A percentile compares a stretch with the other conserved stretches of the same genome.
Conservation (phyloP, 2,329 filamentous ascomycete species). For the Biscogniauxia sp. region DNA sequence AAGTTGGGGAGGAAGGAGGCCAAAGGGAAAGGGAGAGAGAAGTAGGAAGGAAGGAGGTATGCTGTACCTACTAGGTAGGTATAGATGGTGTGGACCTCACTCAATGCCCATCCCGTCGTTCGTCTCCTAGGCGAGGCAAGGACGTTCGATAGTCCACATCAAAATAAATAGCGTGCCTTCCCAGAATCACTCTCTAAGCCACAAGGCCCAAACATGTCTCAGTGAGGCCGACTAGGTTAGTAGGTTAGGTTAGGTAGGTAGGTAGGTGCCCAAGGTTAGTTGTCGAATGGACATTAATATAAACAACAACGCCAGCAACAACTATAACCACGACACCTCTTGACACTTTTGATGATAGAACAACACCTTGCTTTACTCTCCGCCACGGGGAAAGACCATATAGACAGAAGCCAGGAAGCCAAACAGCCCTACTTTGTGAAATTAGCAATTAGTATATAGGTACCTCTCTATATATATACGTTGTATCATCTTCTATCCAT, state of each 20-base stretch:
- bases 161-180: slow-evolving; percentile 5
- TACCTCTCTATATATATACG: no score
- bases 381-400: no score
- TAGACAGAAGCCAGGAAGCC: background rate
- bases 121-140: background rate
- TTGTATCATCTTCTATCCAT: background rate
- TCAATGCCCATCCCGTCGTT: no score
- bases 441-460: slow-evolving; percentile 30
- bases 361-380: background rate
- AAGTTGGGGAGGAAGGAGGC: background rate
- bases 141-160: background rate
- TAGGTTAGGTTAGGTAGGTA: no score
- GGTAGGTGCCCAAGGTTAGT: no score
- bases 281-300: no score
- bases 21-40: background rate
- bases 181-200: slow-evolving; percentile 1
- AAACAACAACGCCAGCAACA: background rate
- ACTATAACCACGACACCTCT: background rate
- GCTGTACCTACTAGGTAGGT: background rate
- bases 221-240: no score
- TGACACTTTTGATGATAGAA: background rate
- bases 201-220: background rate
- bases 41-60: background rate
- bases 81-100: no score
- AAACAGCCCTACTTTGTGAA: slow-evolving; percentile 2